Evolutionary conservation across 163 green algal genomes (phyloP), one percentile per base, ranked within the genome.

Genomic region (Scenedesmus sp.): DNA sequence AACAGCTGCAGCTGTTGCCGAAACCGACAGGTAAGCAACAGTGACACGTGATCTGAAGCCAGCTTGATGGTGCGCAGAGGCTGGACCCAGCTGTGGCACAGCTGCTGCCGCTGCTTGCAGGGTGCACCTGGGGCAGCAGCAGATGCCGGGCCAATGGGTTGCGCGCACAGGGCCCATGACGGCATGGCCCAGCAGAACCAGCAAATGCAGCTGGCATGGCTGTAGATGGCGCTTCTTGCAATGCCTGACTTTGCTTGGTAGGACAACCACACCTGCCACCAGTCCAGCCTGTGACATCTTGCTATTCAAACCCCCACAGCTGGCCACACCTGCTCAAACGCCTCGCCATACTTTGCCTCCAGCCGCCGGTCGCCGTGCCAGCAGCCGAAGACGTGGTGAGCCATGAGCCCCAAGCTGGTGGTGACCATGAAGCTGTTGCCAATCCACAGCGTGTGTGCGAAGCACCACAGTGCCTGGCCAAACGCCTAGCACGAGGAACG

Each of bases 321-420:
- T 22, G 18, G 16, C 56, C 87, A 2, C 81, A 92, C 88, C 33
- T 70, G 79, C 88, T 95, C 93, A 84, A 96, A 96, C 0, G 94
- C 94, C 56, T 95, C 90, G 7, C 81, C 72, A 59, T 89, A 89
- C 80, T 91, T 91, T 72, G 18, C 80, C 51, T 92, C 85, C 22
- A 99, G 94, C 13, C 97, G 94, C 81, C 94, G 95, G 94, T 99
- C 98, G 10, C 98, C 98, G 93, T 99, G 98, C 96, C 97, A 99
- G 93, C 96, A 98, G 72, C 95, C 97, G 93, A 99, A 99, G n/a
- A 98, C 79, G 91, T 99, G 98, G 94, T 99, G 98, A 20, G 95
- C 96, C 93, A 98, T 98, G 20, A 99, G 95, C 22, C 93, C 95
- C 20, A 95, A 46, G 1, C 94, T 97, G 6, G 97, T 96, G 4